Evolutionary conservation across 192 early-diverging fungal genomes (phyloP), one percentile per base, ranked within the genome.

Genomic region (Coemansia sp.): DNA sequence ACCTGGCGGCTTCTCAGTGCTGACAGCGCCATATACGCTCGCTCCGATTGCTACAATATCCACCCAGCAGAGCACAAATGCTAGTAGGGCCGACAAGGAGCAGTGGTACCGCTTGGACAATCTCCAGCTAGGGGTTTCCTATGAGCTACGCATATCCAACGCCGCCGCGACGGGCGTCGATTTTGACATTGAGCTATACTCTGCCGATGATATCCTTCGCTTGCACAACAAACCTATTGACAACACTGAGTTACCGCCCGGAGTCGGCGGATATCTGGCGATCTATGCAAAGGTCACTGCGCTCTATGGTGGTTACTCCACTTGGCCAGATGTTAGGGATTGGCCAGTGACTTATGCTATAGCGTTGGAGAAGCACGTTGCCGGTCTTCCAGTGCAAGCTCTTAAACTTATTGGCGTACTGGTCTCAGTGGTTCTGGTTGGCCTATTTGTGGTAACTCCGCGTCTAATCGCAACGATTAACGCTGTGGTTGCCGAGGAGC

Each of bases 131-230:
- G 67, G 44, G 0, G 42, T 34, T 8, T 74, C 71, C 8, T 76
- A 82, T 13, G 79, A 82, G 59, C 34, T 82, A 31, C 79, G 79
- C n/a, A 54, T 82, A 37, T 82, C 79, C 27, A 74, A 82, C 39
- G 74, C 79, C 3, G 79, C 79, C 17, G 70, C 74, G 10, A 66
- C 65, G 16, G 74, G 74, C 1, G 59, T 75, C 2, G 60, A 69
- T 31, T 82, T 76, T 48, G 34, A 39, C 2, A 67, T 82, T 11
- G 45, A 69, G 34, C 37, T 82, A 21, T 82, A 67, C 24, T 35
- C 68, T 1, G 41, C 50, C 8, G 51, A 59, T 5, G 53, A 67
- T 8, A 10, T 79, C 17, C 31, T 51, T 10, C 9, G 17, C 1
- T 40, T 63, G 27, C 27, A 41, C 44, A 51, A 60, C 27, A 2